Evolutionary conservation across 2,329 filamentous ascomycete genomes (phyloP).

Genomic region (Tolypocladium nubicola): DNA sequence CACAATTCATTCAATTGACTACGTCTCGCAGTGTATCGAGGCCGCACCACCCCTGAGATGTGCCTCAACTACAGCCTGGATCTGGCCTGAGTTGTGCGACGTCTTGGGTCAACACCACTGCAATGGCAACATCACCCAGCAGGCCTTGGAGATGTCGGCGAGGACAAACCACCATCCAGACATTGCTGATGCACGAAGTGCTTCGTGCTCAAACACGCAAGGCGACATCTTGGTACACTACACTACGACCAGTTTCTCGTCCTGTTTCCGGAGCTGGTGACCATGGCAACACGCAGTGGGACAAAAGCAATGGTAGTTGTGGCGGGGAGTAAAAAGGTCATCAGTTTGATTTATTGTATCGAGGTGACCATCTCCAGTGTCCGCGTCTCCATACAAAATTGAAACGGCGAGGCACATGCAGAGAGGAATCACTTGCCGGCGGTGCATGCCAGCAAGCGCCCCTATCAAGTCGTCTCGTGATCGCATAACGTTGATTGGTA

Average conservation of each 20-base stretch:
- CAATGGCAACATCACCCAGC: neutral
- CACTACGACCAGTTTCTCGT: neutral
- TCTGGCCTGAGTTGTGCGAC: neutral
- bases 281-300: neutral
- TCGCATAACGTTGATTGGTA: constrained; percentile 25
- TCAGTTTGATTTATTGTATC: constrained; percentile 9
- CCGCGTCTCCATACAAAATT: neutral
- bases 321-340: constrained; percentile 6
- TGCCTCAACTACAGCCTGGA: neutral
- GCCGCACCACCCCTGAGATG: neutral
- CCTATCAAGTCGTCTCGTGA: constrained; percentile 17
- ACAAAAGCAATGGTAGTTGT: neutral
- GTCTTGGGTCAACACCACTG: neutral
- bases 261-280: neutral
- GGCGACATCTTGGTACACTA: neutral
- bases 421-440: constrained; percentile 12
- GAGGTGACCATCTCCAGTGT: constrained; percentile 6
- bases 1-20: neutral
- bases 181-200: neutral
- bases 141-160: neutral
- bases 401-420: constrained; percentile 9
- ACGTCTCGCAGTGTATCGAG: neutral
- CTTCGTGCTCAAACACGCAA: neutral
- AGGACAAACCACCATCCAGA: neutral
- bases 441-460: constrained; percentile 1